Base-by-base conservation (phyloP, 176 grass and related monocot species). In the Oryza meridionalis region DNA sequence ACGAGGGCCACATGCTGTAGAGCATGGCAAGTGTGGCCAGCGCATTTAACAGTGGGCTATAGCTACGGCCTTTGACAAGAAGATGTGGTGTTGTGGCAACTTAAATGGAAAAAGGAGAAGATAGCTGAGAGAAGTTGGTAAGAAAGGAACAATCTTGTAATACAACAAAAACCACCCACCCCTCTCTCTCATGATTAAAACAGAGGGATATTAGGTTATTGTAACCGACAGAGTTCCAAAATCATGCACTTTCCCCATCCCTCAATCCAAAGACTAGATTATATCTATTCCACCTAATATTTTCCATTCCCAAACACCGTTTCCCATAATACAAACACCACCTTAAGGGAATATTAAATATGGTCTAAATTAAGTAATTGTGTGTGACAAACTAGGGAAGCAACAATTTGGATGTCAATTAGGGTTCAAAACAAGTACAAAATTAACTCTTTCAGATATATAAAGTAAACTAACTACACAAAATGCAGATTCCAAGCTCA, bases 381-480 rank as follows among this genome's bases (percentile, higher is more conserved):
- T 43, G 19, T 44, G n/a, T 2, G 9, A 10, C 11, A 72, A 45
- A 72, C 24, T 25, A 45, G 33, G 69, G 43, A 72, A 24, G 43
- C 1, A 2, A 22, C 40, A 24, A 45, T 72, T 70, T 45, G 40
- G 21, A 45, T 37, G 40, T 25, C 6, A 45, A 25, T 72, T 72
- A 72, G 22, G 68, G 70, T 40, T 49, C 67, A 70, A 43, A 43
- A 43, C 9, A 43, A 81, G 67, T 71, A 38, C 3, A 59, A 70
- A 66, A 75, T 14, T 25, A 65, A 75, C 61, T 83, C 61, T 83
- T 50, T 11, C 58, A 75, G 40, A 73, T 37, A 16, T 83, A 65
- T 12, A 40, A 11, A 50, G 13, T 67, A 13, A 67, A 49, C 21
- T 67, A 73, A 50, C 21, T 5, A 67, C 66, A 84, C 61, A 75